These are phyloP conservation scores for Cryphonectria naterciae DNA, from an alignment of 2,329 filamentous ascomycete genomes.

Conservation along the genomic window DNA sequence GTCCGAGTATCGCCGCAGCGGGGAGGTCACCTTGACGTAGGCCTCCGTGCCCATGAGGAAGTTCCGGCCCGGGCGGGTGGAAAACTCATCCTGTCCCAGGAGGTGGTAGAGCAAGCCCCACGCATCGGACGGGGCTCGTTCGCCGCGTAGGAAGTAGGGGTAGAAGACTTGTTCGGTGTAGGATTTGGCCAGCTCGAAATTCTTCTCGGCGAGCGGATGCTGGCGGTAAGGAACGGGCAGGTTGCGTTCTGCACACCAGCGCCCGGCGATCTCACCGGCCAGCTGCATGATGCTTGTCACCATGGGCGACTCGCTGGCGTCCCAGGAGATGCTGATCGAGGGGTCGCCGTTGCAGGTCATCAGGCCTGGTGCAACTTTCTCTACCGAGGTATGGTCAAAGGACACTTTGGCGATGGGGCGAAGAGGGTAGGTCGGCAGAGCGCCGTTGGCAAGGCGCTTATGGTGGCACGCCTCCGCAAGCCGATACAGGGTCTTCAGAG, in stretches of 20 bases:
- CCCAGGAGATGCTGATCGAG: conserved; percentile 50
- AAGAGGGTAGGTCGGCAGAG: conserved; percentile 53
- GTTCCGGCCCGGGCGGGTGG: conserved; percentile 57
- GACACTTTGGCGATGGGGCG: conserved; percentile 49
- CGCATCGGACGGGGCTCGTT: conserved; percentile 38
- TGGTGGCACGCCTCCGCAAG: conserved; percentile 52
- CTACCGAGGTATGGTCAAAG: conserved; percentile 41
- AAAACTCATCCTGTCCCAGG: conserved; percentile 56
- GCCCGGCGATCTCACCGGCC: conserved; percentile 63
- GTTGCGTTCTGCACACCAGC: conserved; percentile 60
- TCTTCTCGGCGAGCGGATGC: conserved; percentile 46
- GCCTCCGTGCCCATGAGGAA: conserved; percentile 61
- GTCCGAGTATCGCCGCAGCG: conserved; percentile 67
- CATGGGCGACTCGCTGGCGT: conserved; percentile 38
- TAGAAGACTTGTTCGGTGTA: conserved; percentile 45
- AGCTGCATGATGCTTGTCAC: conserved; percentile 62
- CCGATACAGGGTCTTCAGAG: conserved; percentile 52
- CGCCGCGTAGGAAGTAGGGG: conserved; percentile 43
- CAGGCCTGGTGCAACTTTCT: conserved; percentile 33
- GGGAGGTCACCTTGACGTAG: conserved; percentile 68
- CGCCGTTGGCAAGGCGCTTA: conserved; percentile 50
- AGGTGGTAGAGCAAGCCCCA: conserved; percentile 42
- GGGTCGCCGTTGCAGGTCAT: conserved; percentile 51
- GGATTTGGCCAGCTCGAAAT: conserved; percentile 43
- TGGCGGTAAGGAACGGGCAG: conserved; percentile 64